These are phyloP conservation scores for Nelumbo lutea DNA, from an alignment of 164 flowering plant genomes.

Conservation along the genomic window DNA sequence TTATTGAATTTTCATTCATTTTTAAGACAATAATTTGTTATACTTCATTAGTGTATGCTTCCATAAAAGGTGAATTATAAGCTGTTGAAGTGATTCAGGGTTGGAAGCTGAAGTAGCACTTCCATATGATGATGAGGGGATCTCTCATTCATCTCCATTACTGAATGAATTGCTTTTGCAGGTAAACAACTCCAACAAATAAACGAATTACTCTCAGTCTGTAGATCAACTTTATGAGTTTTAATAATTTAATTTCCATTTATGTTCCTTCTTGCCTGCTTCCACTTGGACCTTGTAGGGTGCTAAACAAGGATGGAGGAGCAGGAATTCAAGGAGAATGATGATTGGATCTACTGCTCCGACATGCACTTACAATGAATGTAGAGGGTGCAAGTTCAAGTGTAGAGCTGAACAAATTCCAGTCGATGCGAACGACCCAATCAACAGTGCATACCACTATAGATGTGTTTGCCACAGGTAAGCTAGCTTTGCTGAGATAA, in stretches of 20 bases:
- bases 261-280: background rate
- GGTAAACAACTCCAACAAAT: constrained; percentile 13
- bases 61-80: background rate
- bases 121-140: constrained; percentile 3
- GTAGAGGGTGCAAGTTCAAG: constrained; percentile 79
- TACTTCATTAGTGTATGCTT: too few relatives aligned
- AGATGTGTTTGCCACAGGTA: constrained; percentile 86
- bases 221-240: background rate
- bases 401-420: constrained; percentile 93
- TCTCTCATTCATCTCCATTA: constrained; percentile 7
- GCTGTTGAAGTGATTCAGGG: constrained; percentile 19
- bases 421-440: constrained; percentile 89
- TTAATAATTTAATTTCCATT: background rate
- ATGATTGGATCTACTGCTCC: constrained; percentile 92
- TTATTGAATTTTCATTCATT: background rate
- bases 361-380: constrained; percentile 88
- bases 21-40: too few relatives aligned
- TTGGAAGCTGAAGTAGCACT: constrained; percentile 7
- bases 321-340: constrained; percentile 40
- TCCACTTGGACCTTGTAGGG: background rate
- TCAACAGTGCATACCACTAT: constrained; percentile 85
- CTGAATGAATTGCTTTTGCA: constrained; percentile 3
- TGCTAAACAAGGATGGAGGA: constrained; percentile 5
- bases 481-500: background rate
- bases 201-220: background rate